phyloP scores from a whole-genome alignment of 352 stramenopile genomes.

The Phytophthora fragariae region DNA sequence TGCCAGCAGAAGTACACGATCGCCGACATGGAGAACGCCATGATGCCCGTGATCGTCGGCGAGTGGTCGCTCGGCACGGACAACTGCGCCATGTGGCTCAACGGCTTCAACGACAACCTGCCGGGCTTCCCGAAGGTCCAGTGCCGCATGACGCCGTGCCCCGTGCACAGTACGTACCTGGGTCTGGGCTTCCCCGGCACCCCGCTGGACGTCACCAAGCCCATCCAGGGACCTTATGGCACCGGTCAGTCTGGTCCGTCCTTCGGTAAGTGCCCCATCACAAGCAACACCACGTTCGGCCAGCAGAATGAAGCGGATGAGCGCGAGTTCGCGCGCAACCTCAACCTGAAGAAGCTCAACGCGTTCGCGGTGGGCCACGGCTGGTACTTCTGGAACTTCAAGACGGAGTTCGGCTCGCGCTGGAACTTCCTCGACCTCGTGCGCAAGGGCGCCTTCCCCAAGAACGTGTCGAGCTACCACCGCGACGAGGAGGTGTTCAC shows the following conservation, averaged over 20 bases:
- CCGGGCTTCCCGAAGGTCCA: slow-evolving; percentile 92
- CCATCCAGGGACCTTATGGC: slow-evolving; percentile 34
- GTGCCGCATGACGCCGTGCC: slow-evolving; percentile 90
- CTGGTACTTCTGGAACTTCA: slow-evolving; percentile 82
- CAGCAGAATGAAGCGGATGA: slow-evolving; percentile 85
- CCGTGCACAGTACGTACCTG: slow-evolving; percentile 89
- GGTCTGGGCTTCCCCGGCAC: slow-evolving; percentile 90
- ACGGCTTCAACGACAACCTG: slow-evolving; percentile 48
- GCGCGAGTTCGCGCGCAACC: slow-evolving; percentile 71
- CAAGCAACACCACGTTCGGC: slow-evolving; percentile 84
- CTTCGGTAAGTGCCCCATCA: slow-evolving; percentile 49
- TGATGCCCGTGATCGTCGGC: slow-evolving; percentile 95
- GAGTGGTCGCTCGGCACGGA: slow-evolving; percentile 93
- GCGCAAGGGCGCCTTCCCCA: slow-evolving; percentile 65
- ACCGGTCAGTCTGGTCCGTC: slow-evolving; percentile 34
- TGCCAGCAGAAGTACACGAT: slow-evolving; percentile 92
- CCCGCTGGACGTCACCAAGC: slow-evolving; percentile 71
- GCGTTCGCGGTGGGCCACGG: slow-evolving; percentile 92
- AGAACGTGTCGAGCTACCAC: slow-evolving; percentile 72
- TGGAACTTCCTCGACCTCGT: slow-evolving; percentile 91
- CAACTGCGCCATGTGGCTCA: slow-evolving; percentile 88
- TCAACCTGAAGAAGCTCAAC: slow-evolving; percentile 93
- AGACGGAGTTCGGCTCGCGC: slow-evolving; percentile 82
- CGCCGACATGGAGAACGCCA: slow-evolving; percentile 43
- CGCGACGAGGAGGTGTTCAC: slow-evolving; percentile 59